Percentiles rank a stretch among this genome's conserved stretches.
Conservation (phyloP, 2,329 filamentous ascomycete genomes). For the Xylaria polymorpha region DNA sequence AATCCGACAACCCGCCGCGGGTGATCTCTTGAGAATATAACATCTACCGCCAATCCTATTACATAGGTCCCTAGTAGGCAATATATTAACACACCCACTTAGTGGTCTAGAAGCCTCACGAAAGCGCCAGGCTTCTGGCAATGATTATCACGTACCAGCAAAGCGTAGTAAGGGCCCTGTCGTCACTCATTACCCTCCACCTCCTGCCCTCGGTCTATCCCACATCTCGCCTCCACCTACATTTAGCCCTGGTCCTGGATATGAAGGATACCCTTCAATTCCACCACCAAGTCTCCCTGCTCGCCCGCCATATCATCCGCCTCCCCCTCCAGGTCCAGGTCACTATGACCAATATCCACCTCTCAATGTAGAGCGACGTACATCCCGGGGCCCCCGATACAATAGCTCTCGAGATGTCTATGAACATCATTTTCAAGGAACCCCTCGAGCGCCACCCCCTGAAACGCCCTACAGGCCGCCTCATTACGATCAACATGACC, state of each 20-base stretch:
- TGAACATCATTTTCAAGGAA: constrained; percentile 25
- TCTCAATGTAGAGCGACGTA: constrained; percentile 14
- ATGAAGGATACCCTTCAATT: constrained; percentile 27
- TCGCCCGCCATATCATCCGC: constrained; percentile 23
- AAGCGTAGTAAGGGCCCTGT: constrained; percentile 49
- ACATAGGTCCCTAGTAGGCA: neutral
- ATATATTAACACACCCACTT: constrained; percentile 35
- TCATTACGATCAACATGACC: constrained; percentile 32
- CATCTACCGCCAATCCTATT: neutral
- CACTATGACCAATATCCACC: constrained; percentile 34
- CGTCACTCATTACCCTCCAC: constrained; percentile 50
- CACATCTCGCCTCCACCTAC: constrained; percentile 39
- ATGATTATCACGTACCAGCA: constrained; percentile 38
- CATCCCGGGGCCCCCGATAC: constrained; percentile 18
- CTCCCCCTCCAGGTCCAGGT: constrained; percentile 21
- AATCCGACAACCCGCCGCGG: neutral
- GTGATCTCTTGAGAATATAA: neutral
- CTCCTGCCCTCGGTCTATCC: constrained; percentile 36
- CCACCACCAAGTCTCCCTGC: constrained; percentile 39
- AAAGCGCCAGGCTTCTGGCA: constrained; percentile 45
- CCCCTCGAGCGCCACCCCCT: constrained; percentile 19
- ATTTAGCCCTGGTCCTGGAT: constrained; percentile 38
- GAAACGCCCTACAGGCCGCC: constrained; percentile 19
- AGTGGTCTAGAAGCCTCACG: constrained; percentile 50
- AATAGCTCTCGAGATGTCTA: constrained; percentile 26